These are phyloP conservation scores for Aspergillus uvarum DNA, from an alignment of 2,329 filamentous ascomycete species.

Conservation along the genomic window DNA sequence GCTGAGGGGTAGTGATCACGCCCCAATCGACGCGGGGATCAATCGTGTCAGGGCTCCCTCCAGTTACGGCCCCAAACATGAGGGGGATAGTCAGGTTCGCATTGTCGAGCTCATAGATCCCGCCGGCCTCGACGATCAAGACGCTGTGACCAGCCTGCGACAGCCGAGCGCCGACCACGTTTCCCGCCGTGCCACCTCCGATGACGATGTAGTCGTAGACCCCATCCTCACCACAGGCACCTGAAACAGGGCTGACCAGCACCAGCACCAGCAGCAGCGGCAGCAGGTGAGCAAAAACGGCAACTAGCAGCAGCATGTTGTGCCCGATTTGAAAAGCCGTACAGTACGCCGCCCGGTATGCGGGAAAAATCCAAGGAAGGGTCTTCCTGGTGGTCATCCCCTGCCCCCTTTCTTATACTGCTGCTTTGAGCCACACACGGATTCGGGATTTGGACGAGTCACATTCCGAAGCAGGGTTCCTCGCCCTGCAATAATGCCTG, in stretches of 20 bases:
- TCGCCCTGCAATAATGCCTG: no score
- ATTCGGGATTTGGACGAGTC: neutral
- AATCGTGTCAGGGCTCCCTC: conserved; percentile 23
- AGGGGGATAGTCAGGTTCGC: conserved; percentile 29
- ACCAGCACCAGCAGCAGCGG: neutral
- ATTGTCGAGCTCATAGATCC: conserved; percentile 33
- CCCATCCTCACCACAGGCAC: neutral
- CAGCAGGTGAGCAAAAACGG: neutral
- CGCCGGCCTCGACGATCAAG: conserved; percentile 32
- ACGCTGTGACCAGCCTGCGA: conserved; percentile 16
- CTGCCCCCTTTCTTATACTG: neutral
- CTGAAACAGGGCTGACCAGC: neutral
- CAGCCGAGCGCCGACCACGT: conserved; percentile 36
- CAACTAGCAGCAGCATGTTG: neutral
- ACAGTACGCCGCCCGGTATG: no score
- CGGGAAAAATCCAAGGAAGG: no score
- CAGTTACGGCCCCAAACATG: conserved; percentile 15
- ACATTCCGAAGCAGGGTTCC: neutral
- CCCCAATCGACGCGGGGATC: conserved; percentile 27
- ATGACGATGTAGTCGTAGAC: conserved; percentile 33
- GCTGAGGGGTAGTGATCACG: conserved; percentile 20
- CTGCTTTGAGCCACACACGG: neutral
- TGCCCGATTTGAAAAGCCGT: neutral
- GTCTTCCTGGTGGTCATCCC: neutral
- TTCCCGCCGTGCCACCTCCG: conserved; percentile 36